Evolutionary conservation across 805 yeast species (phyloP), one percentile per base, ranked within the genome.

Genomic region (Candida khao-thaluensis): DNA sequence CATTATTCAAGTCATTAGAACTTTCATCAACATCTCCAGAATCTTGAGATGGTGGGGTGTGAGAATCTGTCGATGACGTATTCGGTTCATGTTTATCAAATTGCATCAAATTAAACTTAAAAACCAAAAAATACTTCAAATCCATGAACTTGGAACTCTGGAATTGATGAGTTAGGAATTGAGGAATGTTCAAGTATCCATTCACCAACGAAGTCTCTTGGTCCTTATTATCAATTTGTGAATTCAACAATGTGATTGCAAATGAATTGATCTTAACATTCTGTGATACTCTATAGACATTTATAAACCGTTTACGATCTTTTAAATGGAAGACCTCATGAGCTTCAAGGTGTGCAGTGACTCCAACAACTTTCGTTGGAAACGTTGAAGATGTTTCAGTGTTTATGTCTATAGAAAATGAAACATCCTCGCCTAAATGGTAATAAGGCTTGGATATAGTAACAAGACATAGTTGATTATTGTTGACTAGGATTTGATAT

Each of bases 371-470:
- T 27, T 55, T 57, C 1, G 62, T 50, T 16, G 32, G 22, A n/a
- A 38, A 15, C 3, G 34, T 38, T 2, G 14, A 11, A 4, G 10
- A 14, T 16, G 36, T 27, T n/a, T 41, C 41, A 17, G 40, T 42
- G 27, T 55, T 57, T 11, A 59, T 47, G 35, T 62, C 59, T n/a
- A 69, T 45, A 1, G 49, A 44, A 41, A 60, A 66, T 37, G 57
- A 48, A 9, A 68, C 47, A 38, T 68, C 71, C 21, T 68, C 70
- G 14, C 73, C 73, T 17, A 64, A 43, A 38, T 59, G 66, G 49
- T 53, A 66, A 31, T 55, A 59, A 3, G 70, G 62, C 35, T 59
- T 59, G 2, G 69, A 54, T 20, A 68, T 33, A 5, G 52, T 50
- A 16, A 67, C 50, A 9, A 47, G 43, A 46, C 74, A 69, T n/a